Base-by-base conservation (phyloP, 176 grass and related monocot species). In the Puccinellia tenuiflora region DNA sequence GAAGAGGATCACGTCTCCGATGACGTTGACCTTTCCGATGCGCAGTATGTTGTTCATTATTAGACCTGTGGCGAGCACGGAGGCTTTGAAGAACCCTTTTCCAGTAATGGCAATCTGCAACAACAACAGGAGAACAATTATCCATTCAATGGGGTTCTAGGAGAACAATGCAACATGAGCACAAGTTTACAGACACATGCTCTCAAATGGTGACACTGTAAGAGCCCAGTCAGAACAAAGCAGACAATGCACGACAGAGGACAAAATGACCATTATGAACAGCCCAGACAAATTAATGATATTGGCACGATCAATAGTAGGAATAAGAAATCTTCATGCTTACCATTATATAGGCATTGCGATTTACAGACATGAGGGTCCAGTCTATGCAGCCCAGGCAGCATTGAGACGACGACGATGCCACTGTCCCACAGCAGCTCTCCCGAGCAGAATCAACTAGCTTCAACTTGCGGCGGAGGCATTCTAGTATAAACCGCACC, bases 301-400 rank as follows among this genome's bases (percentile, higher is more conserved):
- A 72, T 25, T 31, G 39, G 8, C 5, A 24, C 3, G 10, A 60
- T 24, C 13, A 59, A 62, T 55, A 14, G 0, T 30, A 69, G 22
- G 5, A 12, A 31, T 7, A 50, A 31, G 6, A 51, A 54, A 11
- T 34, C 24, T 51, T 48, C 34, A 39, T 60, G 61, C 76, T 81
- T 86, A 99, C 96, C 93, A 94, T 99, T 86, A 99, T 99, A 83
- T 99, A 99, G 67, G 93, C 96, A 73, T 99, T 99, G 35, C 93
- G 82, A 72, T 99, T 99, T 30, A 96, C 82, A 16, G 93, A 93
- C 64, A 85, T 96, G 39, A 96, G 85, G 55, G 93, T 99, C 96
- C 93, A 99, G 85, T 96, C 93, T 61, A 94, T 92, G 85, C 91
- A 93, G 26, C 96, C 91, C 29, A 96, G 81, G 83, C 91, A 99